Conservation (phyloP, 2,329 filamentous ascomycete genomes). For the Aureobasidium musti region DNA sequence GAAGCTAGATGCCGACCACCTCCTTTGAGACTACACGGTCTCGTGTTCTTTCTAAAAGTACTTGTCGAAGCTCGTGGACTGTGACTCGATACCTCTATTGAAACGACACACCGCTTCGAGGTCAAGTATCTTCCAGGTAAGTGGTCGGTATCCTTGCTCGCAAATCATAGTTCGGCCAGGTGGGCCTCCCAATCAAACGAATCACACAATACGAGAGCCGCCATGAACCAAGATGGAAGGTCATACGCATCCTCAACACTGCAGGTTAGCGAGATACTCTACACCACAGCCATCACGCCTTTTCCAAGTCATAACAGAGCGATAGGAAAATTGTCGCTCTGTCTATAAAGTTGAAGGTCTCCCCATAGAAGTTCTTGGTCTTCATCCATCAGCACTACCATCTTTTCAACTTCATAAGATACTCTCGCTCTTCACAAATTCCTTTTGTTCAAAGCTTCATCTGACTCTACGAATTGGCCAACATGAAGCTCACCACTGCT, state of each 20-base stretch:
- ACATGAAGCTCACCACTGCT: conserved; percentile 54
- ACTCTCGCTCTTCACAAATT: not conserved
- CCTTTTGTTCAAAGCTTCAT: not conserved
- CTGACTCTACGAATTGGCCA: not conserved
- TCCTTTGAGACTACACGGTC: not conserved
- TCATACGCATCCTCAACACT: not conserved
- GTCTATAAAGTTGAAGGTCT: conserved; percentile 1
- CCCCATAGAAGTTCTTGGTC: not conserved
- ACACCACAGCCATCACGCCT: not conserved
- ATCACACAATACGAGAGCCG: conserved; percentile 15
- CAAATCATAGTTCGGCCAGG: not conserved
- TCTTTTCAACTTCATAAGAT: not conserved
- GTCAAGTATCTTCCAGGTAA: not conserved
- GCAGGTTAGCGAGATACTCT: conserved; percentile 3
- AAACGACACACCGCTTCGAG: not conserved
- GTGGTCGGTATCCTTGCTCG: not conserved
- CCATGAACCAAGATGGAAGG: conserved; percentile 22
- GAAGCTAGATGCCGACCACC: not conserved
- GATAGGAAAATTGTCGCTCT: not conserved
- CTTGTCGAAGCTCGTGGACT: not conserved
- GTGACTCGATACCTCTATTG: not conserved
- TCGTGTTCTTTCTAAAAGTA: not conserved
- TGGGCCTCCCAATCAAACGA: not conserved
- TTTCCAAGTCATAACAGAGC: not conserved
- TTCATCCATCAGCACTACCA: not conserved